These are phyloP conservation scores for Penstemon newberryi DNA, from an alignment of 257 asterid species.

Conservation along the genomic window DNA sequence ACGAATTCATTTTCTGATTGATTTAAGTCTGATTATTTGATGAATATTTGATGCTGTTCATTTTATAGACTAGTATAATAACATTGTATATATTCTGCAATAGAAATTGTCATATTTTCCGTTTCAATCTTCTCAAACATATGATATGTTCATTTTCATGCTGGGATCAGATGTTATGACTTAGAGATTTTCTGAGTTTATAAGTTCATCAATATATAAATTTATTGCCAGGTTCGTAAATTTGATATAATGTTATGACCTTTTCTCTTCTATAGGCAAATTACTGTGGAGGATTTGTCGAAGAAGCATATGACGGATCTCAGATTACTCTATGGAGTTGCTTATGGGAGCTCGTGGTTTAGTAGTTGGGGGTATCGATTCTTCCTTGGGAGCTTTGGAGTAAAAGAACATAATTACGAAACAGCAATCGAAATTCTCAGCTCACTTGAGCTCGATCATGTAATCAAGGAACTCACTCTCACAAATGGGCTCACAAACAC, in stretches of 20 bases:
- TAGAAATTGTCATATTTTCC: not conserved
- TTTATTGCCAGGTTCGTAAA: too few relatives aligned
- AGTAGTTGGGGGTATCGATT: slow-evolving; percentile 88
- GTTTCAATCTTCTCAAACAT: not conserved
- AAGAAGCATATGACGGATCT: slow-evolving; percentile 74
- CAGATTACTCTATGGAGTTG: slow-evolving; percentile 74
- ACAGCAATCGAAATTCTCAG: slow-evolving; percentile 60
- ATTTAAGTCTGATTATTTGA: too few relatives aligned
- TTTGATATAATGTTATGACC: too few relatives aligned
- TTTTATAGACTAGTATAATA: too few relatives aligned
- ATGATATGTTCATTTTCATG: not conserved
- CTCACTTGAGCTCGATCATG: slow-evolving; percentile 67
- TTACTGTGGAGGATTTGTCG: slow-evolving; percentile 82
- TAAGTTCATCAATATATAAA: too few relatives aligned
- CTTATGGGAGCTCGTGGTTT: slow-evolving; percentile 92
- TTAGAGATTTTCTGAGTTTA: not conserved
- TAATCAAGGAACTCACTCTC: slow-evolving; percentile 42
- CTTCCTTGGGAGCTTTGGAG: slow-evolving; percentile 89
- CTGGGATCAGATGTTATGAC: not conserved
- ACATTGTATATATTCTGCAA: not conserved
- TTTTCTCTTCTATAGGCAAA: slow-evolving; percentile 45
- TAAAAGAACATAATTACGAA: slow-evolving; percentile 62
- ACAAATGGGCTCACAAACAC: slow-evolving; percentile 37
- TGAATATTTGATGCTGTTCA: too few relatives aligned
- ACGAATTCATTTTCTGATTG: too few relatives aligned